Evolutionary conservation across 805 yeast species (phyloP), one percentile per base, ranked within the genome.

Genomic region (Pachysolen tannophilus): DNA sequence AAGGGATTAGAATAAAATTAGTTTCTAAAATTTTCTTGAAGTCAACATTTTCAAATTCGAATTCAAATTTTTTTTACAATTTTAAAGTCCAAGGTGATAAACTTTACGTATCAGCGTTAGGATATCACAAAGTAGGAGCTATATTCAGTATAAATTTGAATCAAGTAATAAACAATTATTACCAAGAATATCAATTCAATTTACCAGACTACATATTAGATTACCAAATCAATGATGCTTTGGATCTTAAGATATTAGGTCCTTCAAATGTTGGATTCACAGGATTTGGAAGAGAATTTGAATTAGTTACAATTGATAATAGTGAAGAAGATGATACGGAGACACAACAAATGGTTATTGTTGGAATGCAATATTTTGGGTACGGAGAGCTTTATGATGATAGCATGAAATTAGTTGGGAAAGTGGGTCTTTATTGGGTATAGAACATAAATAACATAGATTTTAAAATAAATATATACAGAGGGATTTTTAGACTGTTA

Each of bases 221-320:
- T n/a, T n/a, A n/a, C n/a, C n/a, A n/a, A n/a, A n/a, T n/a, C n/a
- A 38, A 43, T 18, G 33, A 30, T 8, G 32, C 45, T 42, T 15
- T 27, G 48, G 11, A 26, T 39, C 26, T 32, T 27, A 34, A 58
- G 31, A 53, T 49, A 18, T 21, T 43, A 7, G 53, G 53, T 1
- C 50, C 45, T 4, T 26, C 32, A 1, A 53, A 48, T 2, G 50
- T 49, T 18, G 67, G 59, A 3, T 63, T 54, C 30, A 48, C 65
- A 6, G 72, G 67, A 14, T 72, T 68, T 48, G 80, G 78, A 2
- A 44, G 52, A 13, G 39, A 58, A 0, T 24, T 74, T 15, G 61
- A 50, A 4, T 42, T 44, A 7, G 46, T 46, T 15, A 36, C 37
- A 4, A 42, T n/a, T n/a, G n/a, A n/a, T n/a, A n/a, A n/a, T n/a